phyloP scores from a whole-genome alignment of 2,329 filamentous ascomycete species.

The Cytospora mali region DNA sequence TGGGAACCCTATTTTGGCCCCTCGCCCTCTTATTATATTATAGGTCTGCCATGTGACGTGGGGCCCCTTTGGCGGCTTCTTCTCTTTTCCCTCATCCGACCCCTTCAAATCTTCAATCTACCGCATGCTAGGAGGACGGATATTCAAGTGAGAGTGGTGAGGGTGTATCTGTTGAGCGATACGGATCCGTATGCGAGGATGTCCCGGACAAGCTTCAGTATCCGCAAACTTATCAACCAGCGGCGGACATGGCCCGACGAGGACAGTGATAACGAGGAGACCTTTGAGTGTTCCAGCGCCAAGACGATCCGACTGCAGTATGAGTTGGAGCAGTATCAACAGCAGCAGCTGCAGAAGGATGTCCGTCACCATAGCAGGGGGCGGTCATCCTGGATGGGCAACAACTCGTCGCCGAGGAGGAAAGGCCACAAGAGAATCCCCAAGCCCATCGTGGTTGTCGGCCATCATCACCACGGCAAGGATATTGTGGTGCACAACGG shows the following conservation, averaged over 20 bases:
- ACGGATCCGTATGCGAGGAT: conserved; percentile 30
- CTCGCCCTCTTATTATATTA: conserved; percentile 14
- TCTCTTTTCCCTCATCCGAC: conserved; percentile 7
- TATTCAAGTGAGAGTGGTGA: conserved; percentile 13
- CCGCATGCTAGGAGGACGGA: conserved; percentile 20
- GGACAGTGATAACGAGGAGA: conserved; percentile 30
- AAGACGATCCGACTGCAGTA: conserved; percentile 28
- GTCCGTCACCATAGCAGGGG: conserved; percentile 18
- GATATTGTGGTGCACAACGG: conserved; percentile 35
- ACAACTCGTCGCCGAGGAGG: conserved; percentile 31
- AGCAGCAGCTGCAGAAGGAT: conserved; percentile 24
- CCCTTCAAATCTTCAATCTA: not conserved
- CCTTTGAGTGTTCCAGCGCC: conserved; percentile 31
- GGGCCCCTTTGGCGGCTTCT: not conserved
- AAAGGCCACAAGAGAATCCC: conserved; percentile 37
- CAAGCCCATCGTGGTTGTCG: conserved; percentile 43
- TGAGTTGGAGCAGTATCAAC: conserved; percentile 28
- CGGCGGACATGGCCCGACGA: conserved; percentile 32
- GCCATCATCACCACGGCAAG: conserved; percentile 35
- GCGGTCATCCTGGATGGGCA: conserved; percentile 32
- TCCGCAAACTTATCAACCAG: conserved; percentile 47
- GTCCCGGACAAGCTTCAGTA: conserved; percentile 47
- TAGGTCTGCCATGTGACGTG: conserved; percentile 21
- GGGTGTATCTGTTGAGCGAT: conserved; percentile 7
- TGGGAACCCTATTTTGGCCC: not conserved